Base-by-base conservation (phyloP, 257 asterid species). In the Cinchona pubescens region DNA sequence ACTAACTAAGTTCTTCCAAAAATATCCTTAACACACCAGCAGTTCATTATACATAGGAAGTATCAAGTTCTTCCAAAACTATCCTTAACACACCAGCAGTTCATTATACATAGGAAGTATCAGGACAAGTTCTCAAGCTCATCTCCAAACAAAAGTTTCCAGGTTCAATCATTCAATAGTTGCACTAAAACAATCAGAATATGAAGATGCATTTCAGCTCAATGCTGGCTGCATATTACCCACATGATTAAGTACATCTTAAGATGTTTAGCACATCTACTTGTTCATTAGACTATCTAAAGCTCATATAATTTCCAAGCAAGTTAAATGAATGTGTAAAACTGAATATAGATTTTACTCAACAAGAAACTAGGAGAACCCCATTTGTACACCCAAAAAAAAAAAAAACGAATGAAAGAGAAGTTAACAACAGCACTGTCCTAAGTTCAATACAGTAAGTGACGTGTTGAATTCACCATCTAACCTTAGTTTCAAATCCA, bases 401-500 rank as follows among this genome's bases (percentile, higher is more conserved):
- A n/a, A n/a, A n/a, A n/a, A n/a, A n/a, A n/a, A n/a, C 43, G 58
- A 14, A 70, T 34, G 63, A 32, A 38, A 45, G 14, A 59, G 3
- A 13, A 9, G 58, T 7, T 43, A 40, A 18, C 40, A 40, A 49
- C 38, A 38, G 29, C 14, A 19, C 1, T 35, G 30, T 25, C 64
- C 30, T 65, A 58, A n/a, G 42, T 60, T 42, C n/a, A 32, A 42
- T n/a, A 55, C n/a, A n/a, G n/a, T n/a, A n/a, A n/a, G n/a, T n/a
- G n/a, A n/a, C n/a, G 60, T 16, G 55, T 48, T 48, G 30, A 55
- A 55, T 80, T 65, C 72, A 67, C 74, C 72, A 74, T 38, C 81
- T 77, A 67, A 92, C 99, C 99, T 91, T 95, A 55, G 99, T 95
- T 91, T 95, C 99, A 84, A 89, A 95, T 73, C 99, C 97, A 72